These are phyloP conservation scores for Hymenoscyphus salicellus DNA, from an alignment of 2,329 filamentous ascomycete genomes.

Conservation along the genomic window DNA sequence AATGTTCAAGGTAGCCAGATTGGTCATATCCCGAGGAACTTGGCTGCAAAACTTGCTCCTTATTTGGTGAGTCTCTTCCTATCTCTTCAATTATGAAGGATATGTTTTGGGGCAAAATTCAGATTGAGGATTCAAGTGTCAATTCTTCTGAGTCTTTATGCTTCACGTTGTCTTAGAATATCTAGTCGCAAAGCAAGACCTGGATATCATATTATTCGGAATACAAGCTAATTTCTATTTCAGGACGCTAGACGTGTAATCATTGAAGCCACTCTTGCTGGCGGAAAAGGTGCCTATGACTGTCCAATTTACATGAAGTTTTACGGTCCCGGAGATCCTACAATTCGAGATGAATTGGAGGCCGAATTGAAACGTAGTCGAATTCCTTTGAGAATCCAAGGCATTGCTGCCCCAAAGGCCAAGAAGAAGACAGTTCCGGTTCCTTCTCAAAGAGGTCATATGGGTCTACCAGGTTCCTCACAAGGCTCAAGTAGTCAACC, in stretches of 20 bases:
- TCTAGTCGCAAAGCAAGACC: too few relatives aligned
- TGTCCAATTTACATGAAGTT: conserved; percentile 69
- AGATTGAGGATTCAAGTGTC: too few relatives aligned
- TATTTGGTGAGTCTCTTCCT: conserved; percentile 56
- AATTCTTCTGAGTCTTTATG: too few relatives aligned
- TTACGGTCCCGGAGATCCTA: conserved; percentile 62
- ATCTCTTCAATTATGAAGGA: background rate
- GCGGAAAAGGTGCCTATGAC: conserved; percentile 63
- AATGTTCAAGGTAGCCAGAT: conserved; percentile 75
- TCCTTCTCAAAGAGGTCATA: conserved; percentile 42
- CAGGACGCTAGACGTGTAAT: conserved; percentile 56
- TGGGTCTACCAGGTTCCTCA: conserved; percentile 26
- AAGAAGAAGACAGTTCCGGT: conserved; percentile 51
- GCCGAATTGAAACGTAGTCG: conserved; percentile 60
- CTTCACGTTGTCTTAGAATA: too few relatives aligned
- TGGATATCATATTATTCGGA: background rate
- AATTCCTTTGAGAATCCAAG: conserved; percentile 46
- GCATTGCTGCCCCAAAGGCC: conserved; percentile 43
- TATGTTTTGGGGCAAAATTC: too few relatives aligned
- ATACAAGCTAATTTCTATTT: conserved; percentile 19
- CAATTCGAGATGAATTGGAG: conserved; percentile 54
- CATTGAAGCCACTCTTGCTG: conserved; percentile 68
- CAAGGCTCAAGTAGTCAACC: conserved; percentile 16
- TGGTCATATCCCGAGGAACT: conserved; percentile 67
- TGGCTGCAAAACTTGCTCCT: conserved; percentile 69